Evolutionary conservation across 129 eudicot genomes (phyloP), one percentile per base, ranked within the genome.

Genomic region (Lonicera japonica): DNA sequence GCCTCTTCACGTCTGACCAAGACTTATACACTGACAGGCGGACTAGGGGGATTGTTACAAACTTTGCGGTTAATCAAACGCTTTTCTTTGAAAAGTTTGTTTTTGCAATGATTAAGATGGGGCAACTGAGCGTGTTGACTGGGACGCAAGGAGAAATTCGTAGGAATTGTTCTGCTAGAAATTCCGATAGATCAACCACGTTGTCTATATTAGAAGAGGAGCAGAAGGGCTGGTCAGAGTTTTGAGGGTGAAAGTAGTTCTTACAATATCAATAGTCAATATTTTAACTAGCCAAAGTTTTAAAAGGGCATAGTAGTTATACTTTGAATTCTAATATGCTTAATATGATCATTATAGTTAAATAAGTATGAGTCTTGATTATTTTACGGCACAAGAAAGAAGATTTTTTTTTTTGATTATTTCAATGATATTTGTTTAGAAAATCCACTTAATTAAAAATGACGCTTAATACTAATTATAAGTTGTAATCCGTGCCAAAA

Each of bases 1-100:
- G 92, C 6, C 81, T 84, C 1, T 76, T 84, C 64, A 78, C 83
- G 10, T 80, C 92, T 5, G 95, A 87, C 63, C 87, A 84, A 54
- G 86, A 76, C 56, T 70, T 87, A 76, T 81, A 54, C 70, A 81
- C 76, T 0, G 89, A 88, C 62, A 38, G 45, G 1, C 66, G 82
- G 67, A 84, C 89, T 0, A 56, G 72, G n/a, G 66, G 60, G 10
- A 82, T 77, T 7, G 89, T 88, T 12, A 65, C 64, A 9, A 61
- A 18, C 54, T 88, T 81, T 68, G 94, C 86, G 0, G 24, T 63
- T 0, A 75, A 87, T 40, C 91, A 83, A 25, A 67, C 77, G 0
- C 13, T 76, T 55, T 87, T 87, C 61, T 87, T 51, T 58, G 76
- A 81, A 61, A 77, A 76, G 19, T 87, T 87, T 74, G 88, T 78